Percentiles rank a stretch among this genome's conserved stretches.
phyloP scores from a whole-genome alignment of 2,329 filamentous ascomycete genomes.

The Rachicladosporium sp. region DNA sequence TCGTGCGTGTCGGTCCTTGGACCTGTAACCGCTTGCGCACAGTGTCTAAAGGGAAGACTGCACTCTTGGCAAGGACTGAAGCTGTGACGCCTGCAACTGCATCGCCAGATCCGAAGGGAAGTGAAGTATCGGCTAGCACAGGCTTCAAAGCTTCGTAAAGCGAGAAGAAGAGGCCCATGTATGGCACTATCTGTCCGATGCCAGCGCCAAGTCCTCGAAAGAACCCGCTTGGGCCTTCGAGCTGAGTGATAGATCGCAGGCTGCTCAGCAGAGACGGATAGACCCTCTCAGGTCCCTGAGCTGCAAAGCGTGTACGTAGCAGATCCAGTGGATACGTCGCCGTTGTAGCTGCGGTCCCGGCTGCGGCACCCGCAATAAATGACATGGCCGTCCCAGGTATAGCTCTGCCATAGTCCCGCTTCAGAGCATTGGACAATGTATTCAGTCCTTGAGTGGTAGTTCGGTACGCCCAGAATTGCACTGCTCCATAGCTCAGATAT shows the following conservation, averaged over 20 bases:
- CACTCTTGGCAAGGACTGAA: conserved; percentile 72
- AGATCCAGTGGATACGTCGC: conserved; percentile 88
- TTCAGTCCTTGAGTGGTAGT: conserved; percentile 54
- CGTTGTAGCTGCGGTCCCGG: conserved; percentile 71
- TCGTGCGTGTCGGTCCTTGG: conserved; percentile 70
- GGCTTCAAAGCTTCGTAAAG: conserved; percentile 64
- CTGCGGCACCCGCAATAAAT: conserved; percentile 71
- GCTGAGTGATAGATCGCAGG: conserved; percentile 56
- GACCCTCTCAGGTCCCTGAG: conserved; percentile 68
- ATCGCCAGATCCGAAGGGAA: conserved; percentile 60
- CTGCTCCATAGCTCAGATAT: conserved; percentile 80
- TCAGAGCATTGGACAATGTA: conserved; percentile 1
- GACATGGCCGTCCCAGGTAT: conserved; percentile 60
- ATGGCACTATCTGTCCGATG: conserved; percentile 78
- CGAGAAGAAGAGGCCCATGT: conserved; percentile 94
- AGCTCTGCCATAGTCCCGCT: neutral
- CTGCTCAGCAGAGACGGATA: conserved; percentile 63
- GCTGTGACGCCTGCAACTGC: conserved; percentile 71
- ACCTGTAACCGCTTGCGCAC: conserved; percentile 90
- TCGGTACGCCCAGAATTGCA: conserved; percentile 85
- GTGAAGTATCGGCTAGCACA: conserved; percentile 32
- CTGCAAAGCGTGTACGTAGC: conserved; percentile 85
- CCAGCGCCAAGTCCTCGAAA: conserved; percentile 78
- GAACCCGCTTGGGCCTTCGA: conserved; percentile 70
- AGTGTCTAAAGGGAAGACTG: conserved; percentile 84